Evolutionary conservation across 768 basidiomycete species (phyloP), one percentile per base, ranked within the genome.

Genomic region (Tylopilus subfusipes): DNA sequence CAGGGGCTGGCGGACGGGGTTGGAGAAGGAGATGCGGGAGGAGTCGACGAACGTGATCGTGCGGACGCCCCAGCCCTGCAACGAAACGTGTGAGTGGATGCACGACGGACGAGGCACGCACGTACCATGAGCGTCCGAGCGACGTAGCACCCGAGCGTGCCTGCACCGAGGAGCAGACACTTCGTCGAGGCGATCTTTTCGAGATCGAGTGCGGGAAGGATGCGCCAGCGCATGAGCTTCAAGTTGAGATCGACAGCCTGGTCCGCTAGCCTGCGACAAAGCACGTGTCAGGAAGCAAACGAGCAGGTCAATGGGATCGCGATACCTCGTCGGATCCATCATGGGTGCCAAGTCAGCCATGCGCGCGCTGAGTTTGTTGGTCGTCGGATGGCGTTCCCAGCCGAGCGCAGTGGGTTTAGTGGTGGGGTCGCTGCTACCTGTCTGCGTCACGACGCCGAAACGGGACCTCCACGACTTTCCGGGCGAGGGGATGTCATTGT

Each of bases 201-300:
- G 13, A 98, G 79, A 59, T 98, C 82, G 46, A 99, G 83, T 1
- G 81, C 74, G 14, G 97, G 97, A 19, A 98, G 76, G 59, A 98
- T 93, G 19, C 96, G 82, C 96, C 96, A 98, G 19, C 93, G 82
- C 96, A 99, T 98, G 39, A 99, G 80, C 68, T 98, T 98, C 45
- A 98, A 76, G 67, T 98, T 99, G 38, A 99, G 76, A 72, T 98
- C 94, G n/a, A 98, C 93, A 0, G 97, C 97, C 71, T 99, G 96
- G 59, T 91, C 85, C 1, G 96, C 95, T 5, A 98, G 81, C 61
- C 93, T 93, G 58, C 27, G 12, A 31, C 43, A 6, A 30, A 10
- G 3, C 7, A 6, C 21, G 11, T 5, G 21, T 44, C 29, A 44
- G 31, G 50, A 18, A 49, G 24, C 9, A 5, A 6, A 25, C 2